phyloP scores from a whole-genome alignment of 2,329 filamentous ascomycete genomes.

The Hawksworthiomyces lignivorus region DNA sequence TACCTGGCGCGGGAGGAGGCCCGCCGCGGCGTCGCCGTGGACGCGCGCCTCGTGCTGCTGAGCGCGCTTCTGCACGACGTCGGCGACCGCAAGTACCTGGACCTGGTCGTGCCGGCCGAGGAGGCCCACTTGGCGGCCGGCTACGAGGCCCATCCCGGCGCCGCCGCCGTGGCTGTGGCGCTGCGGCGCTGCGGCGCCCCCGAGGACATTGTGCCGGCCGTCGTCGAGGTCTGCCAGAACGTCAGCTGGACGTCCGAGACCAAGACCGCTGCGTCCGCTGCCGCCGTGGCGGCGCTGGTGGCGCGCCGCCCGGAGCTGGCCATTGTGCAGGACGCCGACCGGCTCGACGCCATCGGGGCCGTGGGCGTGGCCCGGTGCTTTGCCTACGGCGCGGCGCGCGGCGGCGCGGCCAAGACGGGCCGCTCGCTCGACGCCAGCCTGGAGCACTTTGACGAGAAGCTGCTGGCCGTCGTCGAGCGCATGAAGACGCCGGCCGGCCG shows the following conservation, averaged over 20 bases:
- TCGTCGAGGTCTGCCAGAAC: constrained; percentile 49
- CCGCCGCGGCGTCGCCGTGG: constrained; percentile 18
- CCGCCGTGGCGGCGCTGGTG: constrained; percentile 54
- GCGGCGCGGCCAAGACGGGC: constrained; percentile 23
- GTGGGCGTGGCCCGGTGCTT: constrained; percentile 76
- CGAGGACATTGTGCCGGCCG: constrained; percentile 46
- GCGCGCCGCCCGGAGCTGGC: constrained; percentile 62
- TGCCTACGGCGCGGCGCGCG: constrained; percentile 63
- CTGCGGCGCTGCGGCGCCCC: constrained; percentile 31
- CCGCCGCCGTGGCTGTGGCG: constrained; percentile 9
- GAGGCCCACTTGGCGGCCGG: constrained; percentile 35
- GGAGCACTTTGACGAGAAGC: constrained; percentile 69
- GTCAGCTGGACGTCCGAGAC: constrained; percentile 74
- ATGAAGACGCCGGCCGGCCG: constrained; percentile 56
- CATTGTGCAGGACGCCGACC: constrained; percentile 86
- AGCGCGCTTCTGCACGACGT: constrained; percentile 79
- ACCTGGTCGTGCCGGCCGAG: constrained; percentile 53
- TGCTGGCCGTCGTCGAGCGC: constrained; percentile 56
- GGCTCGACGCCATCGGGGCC: constrained; percentile 83
- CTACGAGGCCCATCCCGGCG: constrained; percentile 5
- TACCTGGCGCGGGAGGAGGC: constrained; percentile 43
- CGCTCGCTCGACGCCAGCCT: constrained; percentile 57
- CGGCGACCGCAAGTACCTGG: constrained; percentile 74
- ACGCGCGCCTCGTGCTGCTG: constrained; percentile 55
- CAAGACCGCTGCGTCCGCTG: constrained; percentile 58